Base-by-base conservation (phyloP, 2,329 filamentous ascomycete species). In the Tothia fuscella region DNA sequence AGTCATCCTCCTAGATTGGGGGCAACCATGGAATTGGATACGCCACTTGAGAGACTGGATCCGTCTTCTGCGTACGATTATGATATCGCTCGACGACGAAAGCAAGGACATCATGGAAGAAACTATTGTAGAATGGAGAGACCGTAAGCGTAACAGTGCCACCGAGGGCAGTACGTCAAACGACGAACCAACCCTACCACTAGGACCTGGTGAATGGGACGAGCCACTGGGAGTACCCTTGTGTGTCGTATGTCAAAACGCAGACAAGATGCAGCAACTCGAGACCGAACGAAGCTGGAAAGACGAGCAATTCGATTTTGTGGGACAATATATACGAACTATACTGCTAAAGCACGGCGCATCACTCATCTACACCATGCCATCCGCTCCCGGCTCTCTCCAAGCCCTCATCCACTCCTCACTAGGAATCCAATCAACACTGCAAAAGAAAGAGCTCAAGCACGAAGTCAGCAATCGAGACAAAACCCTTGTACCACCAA, bases 231-330 rank as follows among this genome's bases (percentile, higher is more conserved):
- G 88, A 0, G 63, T 98, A 42, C 86, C 87, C 0, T 67, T 98
- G 28, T 93, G 85, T 55, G 82, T 98, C 6, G 87, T 96, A n/a
- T 94, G 89, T 57, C 88, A 96, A 60, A 91, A 93, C 58, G 87
- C 86, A 12, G 85, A 93, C 61, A 87, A 84, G 59, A 93, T 96
- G 59, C 88, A 96, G 55, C 74, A 77, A 29, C 62, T 98, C 44
- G 91, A 96, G 62, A 86, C 84, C 58, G 88, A 86, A 38, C 79
- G 88, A 45, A 78, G 82, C 12, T 98, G 89, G 87, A 89, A 87
- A 61, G 91, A 98, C 61, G 86, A 93, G 50, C 82, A 93, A 52
- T 98, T 98, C 54, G 91, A 98, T 59, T 88, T 91, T 50, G 84
- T 98, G 32, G 71, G 95, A 45, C 91, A 98, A 57, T 93, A 88